A percentile compares a stretch with the other conserved stretches of the same genome.
phyloP scores from a whole-genome alignment of 2,329 filamentous ascomycete species.

The Aspergillus persii region DNA sequence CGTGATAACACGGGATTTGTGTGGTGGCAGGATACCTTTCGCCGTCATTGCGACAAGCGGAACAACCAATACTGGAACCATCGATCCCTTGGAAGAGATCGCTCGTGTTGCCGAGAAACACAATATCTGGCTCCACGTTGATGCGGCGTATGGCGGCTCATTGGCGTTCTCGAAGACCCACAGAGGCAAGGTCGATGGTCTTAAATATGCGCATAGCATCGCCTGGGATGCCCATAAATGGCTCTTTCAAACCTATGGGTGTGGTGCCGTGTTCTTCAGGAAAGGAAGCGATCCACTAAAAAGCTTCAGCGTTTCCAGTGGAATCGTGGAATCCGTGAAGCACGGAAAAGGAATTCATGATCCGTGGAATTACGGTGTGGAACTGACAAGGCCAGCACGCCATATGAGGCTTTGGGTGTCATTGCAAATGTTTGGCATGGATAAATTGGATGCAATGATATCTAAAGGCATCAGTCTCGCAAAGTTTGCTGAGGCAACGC shows the following conservation, averaged over 20 bases:
- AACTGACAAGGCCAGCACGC: background rate
- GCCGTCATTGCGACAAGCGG: slow-evolving; percentile 18
- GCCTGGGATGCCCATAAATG: slow-evolving; percentile 27
- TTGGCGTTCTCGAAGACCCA: slow-evolving; percentile 14
- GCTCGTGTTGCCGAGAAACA: slow-evolving; percentile 6
- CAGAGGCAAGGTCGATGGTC: slow-evolving; percentile 4
- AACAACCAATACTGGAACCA: slow-evolving; percentile 17
- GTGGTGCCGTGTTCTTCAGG: slow-evolving; percentile 20
- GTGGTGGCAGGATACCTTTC: slow-evolving; percentile 9
- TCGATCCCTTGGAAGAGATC: slow-evolving; percentile 19
- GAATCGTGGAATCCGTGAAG: too few species aligned
- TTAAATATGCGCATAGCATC: slow-evolving; percentile 21
- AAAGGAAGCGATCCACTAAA: background rate
- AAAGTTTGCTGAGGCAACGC: too few species aligned
- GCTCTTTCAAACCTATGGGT: slow-evolving; percentile 25
- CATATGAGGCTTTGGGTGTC: background rate
- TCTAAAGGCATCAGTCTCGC: too few species aligned
- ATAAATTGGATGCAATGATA: too few species aligned
- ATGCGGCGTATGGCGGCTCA: slow-evolving; percentile 22
- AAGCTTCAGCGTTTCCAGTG: background rate
- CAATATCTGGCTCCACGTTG: slow-evolving; percentile 23
- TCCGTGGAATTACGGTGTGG: background rate
- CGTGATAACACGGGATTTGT: slow-evolving; percentile 4
- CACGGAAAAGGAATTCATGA: background rate
- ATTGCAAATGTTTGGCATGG: background rate